Base-by-base conservation (phyloP, 768 basidiomycete species). In the Suillus luteus region DNA sequence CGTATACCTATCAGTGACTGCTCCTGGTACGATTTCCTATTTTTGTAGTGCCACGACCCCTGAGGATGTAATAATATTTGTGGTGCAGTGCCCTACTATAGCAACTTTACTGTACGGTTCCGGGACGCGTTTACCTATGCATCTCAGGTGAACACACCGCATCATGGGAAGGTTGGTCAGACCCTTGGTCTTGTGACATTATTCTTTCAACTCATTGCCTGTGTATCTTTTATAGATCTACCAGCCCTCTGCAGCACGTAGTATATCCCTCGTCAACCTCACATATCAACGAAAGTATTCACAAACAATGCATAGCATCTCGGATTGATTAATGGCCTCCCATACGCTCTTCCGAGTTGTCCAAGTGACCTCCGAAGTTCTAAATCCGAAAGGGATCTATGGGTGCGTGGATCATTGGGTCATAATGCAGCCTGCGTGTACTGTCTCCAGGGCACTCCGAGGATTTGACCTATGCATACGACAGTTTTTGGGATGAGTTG, bases 71-170 rank as follows among this genome's bases (percentile, higher is more conserved):
- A n/a, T 58, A 58, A 58, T 58, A 35, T 35, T 35, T 19, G 10
- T 40, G 57, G 24, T 58, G 57, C 57, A 27, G 57, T 57, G 22
- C 37, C 38, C 38, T 41, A 6, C 40, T 58, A 58, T 40, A 58
- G 38, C 40, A 58, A 58, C 40, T 58, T 27, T 38, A 57, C 38
- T 22, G 37, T 55, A 22, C 22, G 14, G 33, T 38, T 35, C 52
- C 19, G 33, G 51, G 51, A 38, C 14, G 14, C n/a, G 14, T 37
- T 24, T 24, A 27, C 37, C 37, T 57, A 57, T 40, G 48, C 37
- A 57, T 40, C 52, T 54, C 15, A 11, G 38, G 37, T 57, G 22
- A 37, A 54, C 31, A 40, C 22, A 37, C 37, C 1, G 38, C 22
- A 17, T 40, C 38, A 58, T 41, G 57, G 17, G 57, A 41, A 58